A percentile compares a stretch with the other conserved stretches of the same genome.
These are phyloP conservation scores for Glutinoglossum americanum DNA, from an alignment of 495 filamentous ascomycete species.

Conservation along the genomic window DNA sequence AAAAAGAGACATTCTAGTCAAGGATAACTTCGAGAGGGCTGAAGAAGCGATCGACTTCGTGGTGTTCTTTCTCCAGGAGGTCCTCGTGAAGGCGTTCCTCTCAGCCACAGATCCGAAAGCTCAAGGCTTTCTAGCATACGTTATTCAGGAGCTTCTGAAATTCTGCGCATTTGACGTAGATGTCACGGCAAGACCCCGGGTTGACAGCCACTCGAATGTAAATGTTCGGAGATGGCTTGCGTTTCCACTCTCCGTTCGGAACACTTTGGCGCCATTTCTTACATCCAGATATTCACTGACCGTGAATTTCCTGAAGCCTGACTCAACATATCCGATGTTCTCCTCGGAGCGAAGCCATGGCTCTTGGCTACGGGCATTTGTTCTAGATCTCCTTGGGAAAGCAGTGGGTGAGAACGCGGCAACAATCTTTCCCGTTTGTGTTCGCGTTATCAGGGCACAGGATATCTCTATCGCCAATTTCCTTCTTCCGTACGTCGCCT, in stretches of 20 bases:
- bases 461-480: slow-evolving; percentile 71
- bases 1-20: slow-evolving; percentile 56
- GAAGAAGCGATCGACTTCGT: slow-evolving; percentile 73
- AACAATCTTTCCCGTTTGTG: slow-evolving; percentile 57
- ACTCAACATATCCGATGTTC: slow-evolving; percentile 59
- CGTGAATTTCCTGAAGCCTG: slow-evolving; percentile 26
- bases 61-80: slow-evolving; percentile 61
- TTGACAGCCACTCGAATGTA: slow-evolving; percentile 25
- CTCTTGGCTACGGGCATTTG: slow-evolving; percentile 58
- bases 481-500: slow-evolving; percentile 58
- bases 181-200: slow-evolving; percentile 29
- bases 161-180: slow-evolving; percentile 42
- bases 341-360: slow-evolving; percentile 38
- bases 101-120: slow-evolving; percentile 67
- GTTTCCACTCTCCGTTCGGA: slow-evolving; percentile 51
- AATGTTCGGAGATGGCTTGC: slow-evolving; percentile 51
- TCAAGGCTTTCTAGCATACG: slow-evolving; percentile 77
- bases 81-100: slow-evolving; percentile 76
- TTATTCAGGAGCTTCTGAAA: slow-evolving; percentile 78
- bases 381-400: slow-evolving; percentile 60
- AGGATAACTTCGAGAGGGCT: slow-evolving; percentile 62
- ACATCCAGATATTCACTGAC: slow-evolving; percentile 60
- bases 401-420: slow-evolving; percentile 43
- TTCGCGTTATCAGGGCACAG: slow-evolving; percentile 58
- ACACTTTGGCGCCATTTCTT: slow-evolving; percentile 66